Conservation (phyloP, 2,329 filamentous ascomycete genomes). For the Aspergillus terreus region DNA sequence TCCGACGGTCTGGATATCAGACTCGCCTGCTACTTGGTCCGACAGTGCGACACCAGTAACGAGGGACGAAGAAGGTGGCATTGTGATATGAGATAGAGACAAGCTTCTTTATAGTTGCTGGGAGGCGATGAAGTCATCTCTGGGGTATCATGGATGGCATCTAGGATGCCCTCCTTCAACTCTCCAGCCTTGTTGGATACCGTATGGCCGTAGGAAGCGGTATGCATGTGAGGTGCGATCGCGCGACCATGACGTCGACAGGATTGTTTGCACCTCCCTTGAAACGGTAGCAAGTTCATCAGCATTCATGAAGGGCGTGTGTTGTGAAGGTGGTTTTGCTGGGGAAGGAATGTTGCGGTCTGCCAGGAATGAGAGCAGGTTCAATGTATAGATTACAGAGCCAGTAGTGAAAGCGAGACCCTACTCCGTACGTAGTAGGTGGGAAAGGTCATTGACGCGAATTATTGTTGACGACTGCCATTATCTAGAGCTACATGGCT, state of each 20-base stretch:
- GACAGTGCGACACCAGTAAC: neutral
- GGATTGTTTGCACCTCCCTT: slow-evolving; percentile 3
- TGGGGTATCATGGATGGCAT: neutral
- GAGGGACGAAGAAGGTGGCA: too few relatives aligned
- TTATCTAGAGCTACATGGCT: too few relatives aligned
- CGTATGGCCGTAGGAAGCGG: slow-evolving; percentile 3
- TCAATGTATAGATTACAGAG: neutral
- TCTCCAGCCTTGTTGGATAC: slow-evolving; percentile 8
- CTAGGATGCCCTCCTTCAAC: slow-evolving; percentile 1
- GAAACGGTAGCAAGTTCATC: neutral
- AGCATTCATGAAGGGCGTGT: neutral
- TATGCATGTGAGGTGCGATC: slow-evolving; percentile 4
- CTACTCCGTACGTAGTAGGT: too few relatives aligned
- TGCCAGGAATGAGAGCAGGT: neutral
- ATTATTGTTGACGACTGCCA: too few relatives aligned
- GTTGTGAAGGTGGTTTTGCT: neutral
- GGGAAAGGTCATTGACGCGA: too few relatives aligned
- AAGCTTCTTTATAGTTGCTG: neutral
- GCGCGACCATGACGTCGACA: slow-evolving; percentile 9
- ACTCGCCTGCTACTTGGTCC: neutral
- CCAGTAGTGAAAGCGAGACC: too few relatives aligned
- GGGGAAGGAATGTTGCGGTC: neutral
- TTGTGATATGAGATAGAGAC: neutral
- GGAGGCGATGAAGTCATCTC: neutral
- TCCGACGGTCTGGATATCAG: too few relatives aligned